phyloP scores from a whole-genome alignment of 179 eudicot genomes.

The Silene coronaria region DNA sequence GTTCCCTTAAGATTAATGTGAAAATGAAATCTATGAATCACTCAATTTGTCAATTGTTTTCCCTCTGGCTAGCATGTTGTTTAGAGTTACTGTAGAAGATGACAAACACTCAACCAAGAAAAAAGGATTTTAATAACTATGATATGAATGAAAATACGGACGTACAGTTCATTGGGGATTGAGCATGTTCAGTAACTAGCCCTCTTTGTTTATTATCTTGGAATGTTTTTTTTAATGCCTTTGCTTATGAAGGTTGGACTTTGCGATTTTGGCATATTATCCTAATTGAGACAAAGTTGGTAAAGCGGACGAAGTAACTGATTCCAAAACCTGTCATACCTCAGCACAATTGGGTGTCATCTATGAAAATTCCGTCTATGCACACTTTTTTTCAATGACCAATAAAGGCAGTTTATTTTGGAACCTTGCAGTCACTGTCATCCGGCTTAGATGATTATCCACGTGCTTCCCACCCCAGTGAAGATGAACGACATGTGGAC shows the following conservation, averaged over 20 bases:
- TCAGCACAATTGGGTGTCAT: not conserved
- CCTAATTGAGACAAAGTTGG: not conserved
- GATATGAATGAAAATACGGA: not conserved
- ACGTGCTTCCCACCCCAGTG: constrained; percentile 93
- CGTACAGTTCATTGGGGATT: not conserved
- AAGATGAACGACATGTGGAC: constrained; percentile 93
- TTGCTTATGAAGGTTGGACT: not conserved
- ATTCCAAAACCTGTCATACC: not conserved
- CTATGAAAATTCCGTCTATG: not conserved
- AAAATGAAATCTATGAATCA: not conserved
- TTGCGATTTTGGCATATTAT: not conserved
- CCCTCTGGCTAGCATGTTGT: constrained; percentile 5
- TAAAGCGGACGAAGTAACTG: not conserved
- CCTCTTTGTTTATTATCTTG: not conserved
- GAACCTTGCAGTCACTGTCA: constrained; percentile 52
- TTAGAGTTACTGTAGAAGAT: not conserved
- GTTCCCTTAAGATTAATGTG: not conserved
- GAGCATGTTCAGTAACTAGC: not conserved
- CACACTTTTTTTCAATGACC: not conserved
- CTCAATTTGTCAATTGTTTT: not conserved
- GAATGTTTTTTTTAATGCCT: not conserved
- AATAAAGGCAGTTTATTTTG: not conserved
- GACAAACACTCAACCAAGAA: not conserved
- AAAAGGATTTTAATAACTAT: not conserved
- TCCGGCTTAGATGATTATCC: constrained; percentile 99